Evolutionary conservation across 148 eudicot genomes (phyloP).

Genomic region (Agrostemma githago): DNA sequence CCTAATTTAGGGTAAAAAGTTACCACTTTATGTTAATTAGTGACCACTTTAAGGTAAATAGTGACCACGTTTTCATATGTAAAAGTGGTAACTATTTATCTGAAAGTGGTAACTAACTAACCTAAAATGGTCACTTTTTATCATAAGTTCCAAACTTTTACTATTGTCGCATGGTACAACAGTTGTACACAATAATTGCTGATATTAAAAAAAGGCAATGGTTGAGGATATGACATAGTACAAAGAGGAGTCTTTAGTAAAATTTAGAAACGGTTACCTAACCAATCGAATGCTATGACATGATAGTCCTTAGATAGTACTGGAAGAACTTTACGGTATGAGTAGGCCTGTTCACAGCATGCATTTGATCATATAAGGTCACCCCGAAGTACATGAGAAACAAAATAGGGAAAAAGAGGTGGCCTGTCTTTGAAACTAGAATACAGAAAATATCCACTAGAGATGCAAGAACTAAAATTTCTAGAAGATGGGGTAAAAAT

Average conservation of each 20-base stretch:
- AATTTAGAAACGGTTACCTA: constrained; percentile 43
- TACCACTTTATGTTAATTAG: no score
- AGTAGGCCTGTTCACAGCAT: constrained; percentile 73
- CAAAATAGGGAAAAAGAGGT: neutral
- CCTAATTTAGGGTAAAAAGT: no score
- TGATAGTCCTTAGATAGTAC: constrained; percentile 71
- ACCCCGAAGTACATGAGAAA: constrained; percentile 10
- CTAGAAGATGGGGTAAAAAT: neutral
- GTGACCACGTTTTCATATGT: no score
- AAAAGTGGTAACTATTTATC: no score
- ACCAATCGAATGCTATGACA: constrained; percentile 93
- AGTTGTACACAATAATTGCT: no score
- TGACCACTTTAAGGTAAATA: no score
- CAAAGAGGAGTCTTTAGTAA: neutral
- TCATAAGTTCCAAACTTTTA: no score
- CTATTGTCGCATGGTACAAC: no score
- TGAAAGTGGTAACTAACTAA: no score
- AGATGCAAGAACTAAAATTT: no score
- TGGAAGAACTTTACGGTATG: constrained; percentile 85
- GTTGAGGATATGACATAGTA: neutral
- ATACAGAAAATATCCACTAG: neutral
- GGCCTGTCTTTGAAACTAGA: neutral
- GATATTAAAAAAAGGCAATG: no score
- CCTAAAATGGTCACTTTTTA: no score
- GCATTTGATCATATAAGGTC: constrained; percentile 22